phyloP scores from a whole-genome alignment of 768 basidiomycete species.

The Dacryopinax primogenitus region DNA sequence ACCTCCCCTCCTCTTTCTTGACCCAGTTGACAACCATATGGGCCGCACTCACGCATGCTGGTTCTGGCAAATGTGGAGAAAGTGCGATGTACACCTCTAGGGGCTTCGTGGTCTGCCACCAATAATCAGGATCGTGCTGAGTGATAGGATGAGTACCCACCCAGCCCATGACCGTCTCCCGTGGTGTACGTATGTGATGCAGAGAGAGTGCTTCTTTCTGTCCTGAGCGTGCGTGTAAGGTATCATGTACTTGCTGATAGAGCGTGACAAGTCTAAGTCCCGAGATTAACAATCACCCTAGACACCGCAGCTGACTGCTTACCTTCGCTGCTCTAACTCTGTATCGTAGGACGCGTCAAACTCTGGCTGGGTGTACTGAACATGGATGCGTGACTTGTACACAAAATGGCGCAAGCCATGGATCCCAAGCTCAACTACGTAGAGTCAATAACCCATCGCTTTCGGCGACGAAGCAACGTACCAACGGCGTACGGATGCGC shows the following conservation, averaged over 20 bases:
- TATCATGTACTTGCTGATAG: slow-evolving; percentile 79
- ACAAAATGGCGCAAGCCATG: slow-evolving; percentile 88
- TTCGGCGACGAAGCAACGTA: slow-evolving; percentile 8
- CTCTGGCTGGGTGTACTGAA: slow-evolving; percentile 76
- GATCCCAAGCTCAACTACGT: slow-evolving; percentile 63
- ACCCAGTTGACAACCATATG: slow-evolving; percentile 86
- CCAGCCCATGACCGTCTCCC: slow-evolving; percentile 90
- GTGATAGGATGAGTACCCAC: slow-evolving; percentile 37
- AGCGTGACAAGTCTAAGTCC: slow-evolving; percentile 58
- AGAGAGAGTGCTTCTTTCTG: slow-evolving; percentile 66
- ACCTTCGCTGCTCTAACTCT: slow-evolving; percentile 49
- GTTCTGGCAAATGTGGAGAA: slow-evolving; percentile 71
- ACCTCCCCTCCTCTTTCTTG: slow-evolving; percentile 63
- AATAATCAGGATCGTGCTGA: slow-evolving; percentile 13
- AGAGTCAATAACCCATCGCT: slow-evolving; percentile 32
- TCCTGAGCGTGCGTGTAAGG: slow-evolving; percentile 79
- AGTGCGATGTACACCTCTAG: slow-evolving; percentile 84
- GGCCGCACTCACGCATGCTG: slow-evolving; percentile 73
- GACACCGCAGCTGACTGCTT: slow-evolving; percentile 13
- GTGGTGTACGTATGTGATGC: slow-evolving; percentile 72
- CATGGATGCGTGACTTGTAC: slow-evolving; percentile 79
- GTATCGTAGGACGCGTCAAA: slow-evolving; percentile 77
- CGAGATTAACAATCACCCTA: neutral
- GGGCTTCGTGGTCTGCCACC: slow-evolving; percentile 67
- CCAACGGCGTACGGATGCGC: slow-evolving; percentile 30